These are phyloP conservation scores for Murraya paniculata DNA, from an alignment of 345 rosid genomes.

Conservation along the genomic window DNA sequence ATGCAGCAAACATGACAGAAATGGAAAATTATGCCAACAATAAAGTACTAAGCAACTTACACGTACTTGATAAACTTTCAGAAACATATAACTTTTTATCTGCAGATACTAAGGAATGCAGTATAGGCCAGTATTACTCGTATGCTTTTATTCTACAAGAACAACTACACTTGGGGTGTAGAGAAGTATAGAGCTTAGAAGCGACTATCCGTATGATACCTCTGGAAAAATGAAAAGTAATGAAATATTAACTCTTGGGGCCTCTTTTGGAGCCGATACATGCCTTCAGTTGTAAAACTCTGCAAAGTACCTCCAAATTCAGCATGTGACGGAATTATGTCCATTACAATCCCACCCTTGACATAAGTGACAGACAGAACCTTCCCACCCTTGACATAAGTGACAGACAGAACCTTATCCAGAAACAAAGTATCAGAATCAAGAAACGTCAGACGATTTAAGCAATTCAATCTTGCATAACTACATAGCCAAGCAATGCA, in stretches of 20 bases:
- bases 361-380: conserved; percentile 66
- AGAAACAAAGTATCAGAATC: conserved; percentile 5
- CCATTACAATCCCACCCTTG: conserved; percentile 48
- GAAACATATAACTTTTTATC: no score
- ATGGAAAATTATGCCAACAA: no score
- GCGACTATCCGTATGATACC: neutral
- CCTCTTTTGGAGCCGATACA: conserved; percentile 52
- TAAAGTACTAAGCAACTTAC: no score
- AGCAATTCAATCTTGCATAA: neutral
- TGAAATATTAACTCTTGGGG: conserved; percentile 51
- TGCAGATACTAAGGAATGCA: no score
- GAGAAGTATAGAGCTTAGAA: no score
- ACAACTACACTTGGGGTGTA: no score
- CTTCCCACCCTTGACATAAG: conserved; percentile 56
- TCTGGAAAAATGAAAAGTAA: neutral
- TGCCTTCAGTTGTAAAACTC: conserved; percentile 76
- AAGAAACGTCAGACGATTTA: neutral
- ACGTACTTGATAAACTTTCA: no score
- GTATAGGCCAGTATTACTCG: neutral
- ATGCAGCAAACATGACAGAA: no score
- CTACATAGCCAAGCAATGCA: no score
- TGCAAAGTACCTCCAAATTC: conserved; percentile 86
- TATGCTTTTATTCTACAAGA: neutral
- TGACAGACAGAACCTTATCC: conserved; percentile 68
- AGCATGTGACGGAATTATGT: conserved; percentile 50